Base-by-base conservation (phyloP, 2,329 filamentous ascomycete species). In the Fusarium torreyae region DNA sequence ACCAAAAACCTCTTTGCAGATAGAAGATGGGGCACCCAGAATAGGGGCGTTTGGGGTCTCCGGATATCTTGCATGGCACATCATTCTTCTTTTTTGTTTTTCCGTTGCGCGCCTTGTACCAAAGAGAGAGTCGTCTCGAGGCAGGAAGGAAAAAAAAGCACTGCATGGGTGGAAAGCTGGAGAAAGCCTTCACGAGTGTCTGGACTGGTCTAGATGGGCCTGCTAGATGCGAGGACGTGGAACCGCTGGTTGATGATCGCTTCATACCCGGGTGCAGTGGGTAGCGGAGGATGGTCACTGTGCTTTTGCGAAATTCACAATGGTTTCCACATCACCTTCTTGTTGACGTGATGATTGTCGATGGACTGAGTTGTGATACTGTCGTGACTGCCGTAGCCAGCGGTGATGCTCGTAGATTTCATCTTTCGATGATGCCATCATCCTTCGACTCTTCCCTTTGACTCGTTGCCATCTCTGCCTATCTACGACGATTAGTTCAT, bases 61-160 rank as follows among this genome's bases (percentile, higher is more conserved):
- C 91, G 91, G 91, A 93, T 93, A 92, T 92, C 90, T 92, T 88
- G 89, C 90, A 91, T 89, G 84, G 86, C 83, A 83, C 78, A 81
- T 82, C 78, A 78, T 82, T 79, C 75, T 78, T 78, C 77, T 77
- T 81, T 81, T 42, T 84, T 81, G 79, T 83, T 82, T 84, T 82
- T 82, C 78, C 77, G 75, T 79, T 77, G 75, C 77, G 77, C 76
- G 77, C 78, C 81, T 82, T 83, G 79, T 82, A 81, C 78, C 76
- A 81, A 78, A 81, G 80, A 82, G 78, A 81, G 80, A 82, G 78
- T 79, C 80, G 77, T 78, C 78, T 80, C 77, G 79, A 77, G 76
- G 72, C 72, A 79, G 77, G 75, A 76, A 79, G 76, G 73, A 66
- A 72, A 76, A 76, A 81, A 81, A 81, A 81, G 77, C 77, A 81